Percentiles rank a stretch among this genome's conserved stretches.
Evolutionary conservation across 2,329 filamentous ascomycete species (phyloP).

Genomic region (Phyllosticta ampelicida): DNA sequence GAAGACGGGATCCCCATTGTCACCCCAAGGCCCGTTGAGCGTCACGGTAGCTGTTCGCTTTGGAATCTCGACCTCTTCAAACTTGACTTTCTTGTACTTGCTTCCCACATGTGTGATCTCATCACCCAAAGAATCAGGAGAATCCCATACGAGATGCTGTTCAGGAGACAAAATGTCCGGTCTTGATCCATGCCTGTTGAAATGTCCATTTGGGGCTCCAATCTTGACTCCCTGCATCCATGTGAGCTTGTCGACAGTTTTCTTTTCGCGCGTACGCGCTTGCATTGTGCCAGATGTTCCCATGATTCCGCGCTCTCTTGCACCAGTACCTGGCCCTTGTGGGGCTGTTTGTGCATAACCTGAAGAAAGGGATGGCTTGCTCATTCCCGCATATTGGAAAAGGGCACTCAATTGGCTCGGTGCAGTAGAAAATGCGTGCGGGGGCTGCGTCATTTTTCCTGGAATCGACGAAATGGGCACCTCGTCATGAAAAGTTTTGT

Average conservation of each 20-base stretch:
- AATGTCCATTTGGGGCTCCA: conserved; percentile 28
- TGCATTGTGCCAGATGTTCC: conserved; percentile 39
- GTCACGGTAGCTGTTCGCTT: conserved; percentile 45
- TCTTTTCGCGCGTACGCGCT: conserved; percentile 35
- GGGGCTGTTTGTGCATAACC: conserved; percentile 10
- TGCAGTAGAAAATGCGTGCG: conserved; percentile 1
- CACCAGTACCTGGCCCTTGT: conserved; percentile 19
- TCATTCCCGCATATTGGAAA: conserved; percentile 15
- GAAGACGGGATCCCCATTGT: conserved; percentile 41
- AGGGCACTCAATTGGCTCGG: conserved; percentile 13
- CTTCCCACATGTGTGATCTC: conserved; percentile 52
- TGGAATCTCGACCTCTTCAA: conserved; percentile 47
- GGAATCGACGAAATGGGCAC: conserved; percentile 12
- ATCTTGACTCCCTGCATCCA: conserved; percentile 59
- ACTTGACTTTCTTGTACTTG: conserved; percentile 49
- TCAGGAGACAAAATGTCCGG: conserved; percentile 11
- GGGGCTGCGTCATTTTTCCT: background rate
- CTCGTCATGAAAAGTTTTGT: conserved; percentile 69
- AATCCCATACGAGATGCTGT: conserved; percentile 16
- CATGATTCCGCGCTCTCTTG: conserved; percentile 30
- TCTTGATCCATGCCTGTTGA: conserved; percentile 14
- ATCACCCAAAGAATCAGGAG: conserved; percentile 44
- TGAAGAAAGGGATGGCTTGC: conserved; percentile 12
- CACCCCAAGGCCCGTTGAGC: conserved; percentile 50
- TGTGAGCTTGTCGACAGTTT: conserved; percentile 47